phyloP scores from a whole-genome alignment of 305 asterid species.

The Fraxinus paxiana region DNA sequence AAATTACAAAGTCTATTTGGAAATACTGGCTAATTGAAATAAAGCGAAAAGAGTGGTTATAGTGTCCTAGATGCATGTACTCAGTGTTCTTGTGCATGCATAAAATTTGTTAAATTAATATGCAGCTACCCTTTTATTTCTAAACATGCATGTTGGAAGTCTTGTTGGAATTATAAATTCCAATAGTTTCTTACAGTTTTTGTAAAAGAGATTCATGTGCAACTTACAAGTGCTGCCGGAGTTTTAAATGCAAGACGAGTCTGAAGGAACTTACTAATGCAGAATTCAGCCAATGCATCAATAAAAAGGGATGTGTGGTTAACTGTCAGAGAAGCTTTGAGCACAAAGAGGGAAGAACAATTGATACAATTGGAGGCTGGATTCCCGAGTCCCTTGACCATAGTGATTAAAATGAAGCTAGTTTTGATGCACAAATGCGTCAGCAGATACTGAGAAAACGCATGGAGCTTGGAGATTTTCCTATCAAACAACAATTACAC shows the following conservation, averaged over 20 bases:
- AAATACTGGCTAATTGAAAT: not conserved
- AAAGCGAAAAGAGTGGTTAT: not conserved
- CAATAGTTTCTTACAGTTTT: not conserved
- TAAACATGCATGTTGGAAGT: slow-evolving; percentile 14
- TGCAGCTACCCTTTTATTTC: not conserved
- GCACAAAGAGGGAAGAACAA: slow-evolving; percentile 57
- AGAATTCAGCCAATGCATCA: slow-evolving; percentile 58
- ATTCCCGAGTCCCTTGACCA: slow-evolving; percentile 43
- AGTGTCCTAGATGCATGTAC: slow-evolving; percentile 3
- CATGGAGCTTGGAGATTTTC: slow-evolving; percentile 56
- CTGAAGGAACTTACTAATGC: slow-evolving; percentile 33
- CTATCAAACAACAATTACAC: slow-evolving; percentile 44
- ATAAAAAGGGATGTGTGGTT: slow-evolving; percentile 55
- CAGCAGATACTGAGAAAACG: slow-evolving; percentile 67
- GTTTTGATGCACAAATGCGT: slow-evolving; percentile 86
- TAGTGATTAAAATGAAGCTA: slow-evolving; percentile 71
- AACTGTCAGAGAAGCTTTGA: slow-evolving; percentile 72
- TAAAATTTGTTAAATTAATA: not conserved
- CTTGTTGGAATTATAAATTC: not conserved
- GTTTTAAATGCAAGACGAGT: slow-evolving; percentile 19
- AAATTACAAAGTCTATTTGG: not conserved
- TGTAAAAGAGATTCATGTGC: slow-evolving; percentile 6
- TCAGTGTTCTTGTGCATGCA: not conserved
- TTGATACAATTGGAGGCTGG: slow-evolving; percentile 40
- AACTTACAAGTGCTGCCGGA: not conserved